These are phyloP conservation scores for Xanthoconium separans DNA, from an alignment of 1,284 basidiomycete genomes.

Conservation along the genomic window DNA sequence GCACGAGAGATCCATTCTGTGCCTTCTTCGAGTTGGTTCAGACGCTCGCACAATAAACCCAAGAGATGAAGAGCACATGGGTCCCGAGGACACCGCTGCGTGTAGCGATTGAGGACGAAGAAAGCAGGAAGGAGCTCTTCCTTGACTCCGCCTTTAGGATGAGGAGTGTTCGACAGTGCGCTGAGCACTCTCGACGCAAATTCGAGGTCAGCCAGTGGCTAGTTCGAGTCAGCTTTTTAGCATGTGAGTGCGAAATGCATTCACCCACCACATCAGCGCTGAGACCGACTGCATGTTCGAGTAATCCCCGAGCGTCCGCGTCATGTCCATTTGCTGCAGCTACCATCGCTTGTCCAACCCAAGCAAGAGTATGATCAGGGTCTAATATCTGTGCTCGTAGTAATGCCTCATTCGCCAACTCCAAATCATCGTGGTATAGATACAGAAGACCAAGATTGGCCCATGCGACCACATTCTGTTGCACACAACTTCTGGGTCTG, in stretches of 20 bases:
- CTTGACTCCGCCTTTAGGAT: conserved; percentile 30
- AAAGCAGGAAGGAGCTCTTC: conserved; percentile 71
- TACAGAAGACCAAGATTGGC: conserved; percentile 90
- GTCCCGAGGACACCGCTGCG: conserved; percentile 66
- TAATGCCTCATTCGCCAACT: conserved; percentile 87
- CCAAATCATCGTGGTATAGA: conserved; percentile 76
- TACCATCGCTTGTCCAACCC: conserved; percentile 91
- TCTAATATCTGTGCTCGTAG: conserved; percentile 88
- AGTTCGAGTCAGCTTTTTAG: conserved; percentile 13
- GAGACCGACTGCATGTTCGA: conserved; percentile 82
- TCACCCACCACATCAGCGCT: conserved; percentile 65
- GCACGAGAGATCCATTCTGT: conserved; percentile 60
- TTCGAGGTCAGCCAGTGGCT: conserved; percentile 86
- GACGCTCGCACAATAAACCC: conserved; percentile 81
- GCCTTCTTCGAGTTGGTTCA: conserved; percentile 72
- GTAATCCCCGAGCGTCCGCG: conserved; percentile 65
- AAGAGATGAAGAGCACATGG: conserved; percentile 82
- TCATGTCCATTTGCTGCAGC: conserved; percentile 68
- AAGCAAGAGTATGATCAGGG: conserved; percentile 88
- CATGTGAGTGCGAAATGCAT: background rate
- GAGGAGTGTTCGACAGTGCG: conserved; percentile 33
- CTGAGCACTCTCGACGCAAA: conserved; percentile 68
- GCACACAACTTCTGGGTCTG: conserved; percentile 12
- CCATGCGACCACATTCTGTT: conserved; percentile 81
- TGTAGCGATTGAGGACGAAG: conserved; percentile 79